Evolutionary conservation across 805 yeast genomes (phyloP).

Genomic region (Yarrowia sp.): DNA sequence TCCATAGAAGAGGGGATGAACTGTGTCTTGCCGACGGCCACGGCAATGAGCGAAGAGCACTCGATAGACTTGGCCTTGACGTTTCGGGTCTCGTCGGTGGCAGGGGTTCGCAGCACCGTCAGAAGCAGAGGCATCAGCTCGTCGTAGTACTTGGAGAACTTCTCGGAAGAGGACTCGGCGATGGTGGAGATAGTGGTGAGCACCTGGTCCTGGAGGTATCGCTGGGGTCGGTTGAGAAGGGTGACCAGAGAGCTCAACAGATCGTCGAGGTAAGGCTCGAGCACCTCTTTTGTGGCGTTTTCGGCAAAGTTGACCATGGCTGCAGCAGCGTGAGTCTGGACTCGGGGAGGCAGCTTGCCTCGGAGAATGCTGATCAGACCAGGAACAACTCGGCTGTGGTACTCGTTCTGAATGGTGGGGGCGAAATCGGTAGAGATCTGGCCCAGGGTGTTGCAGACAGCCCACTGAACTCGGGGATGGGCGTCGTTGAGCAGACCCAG

Average conservation of each 20-base stretch:
- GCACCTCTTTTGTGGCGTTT: slow-evolving; percentile 77
- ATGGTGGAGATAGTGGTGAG: slow-evolving; percentile 94
- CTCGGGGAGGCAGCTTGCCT: slow-evolving; percentile 69
- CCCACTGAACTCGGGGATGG: slow-evolving; percentile 94
- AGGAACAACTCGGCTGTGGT: slow-evolving; percentile 78
- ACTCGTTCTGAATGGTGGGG: slow-evolving; percentile 75
- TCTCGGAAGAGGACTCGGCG: slow-evolving; percentile 91
- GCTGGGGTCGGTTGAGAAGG: slow-evolving; percentile 77
- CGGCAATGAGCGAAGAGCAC: slow-evolving; percentile 89
- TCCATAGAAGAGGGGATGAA: slow-evolving; percentile 74
- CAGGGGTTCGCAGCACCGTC: slow-evolving; percentile 72
- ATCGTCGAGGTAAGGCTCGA: slow-evolving; percentile 90
- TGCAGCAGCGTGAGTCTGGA: slow-evolving; percentile 98
- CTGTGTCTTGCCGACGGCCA: slow-evolving; percentile 91
- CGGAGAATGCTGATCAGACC: slow-evolving; percentile 81
- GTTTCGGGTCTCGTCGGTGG: slow-evolving; percentile 72
- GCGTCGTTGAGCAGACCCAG: slow-evolving; percentile 80
- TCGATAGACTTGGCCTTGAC: slow-evolving; percentile 93
- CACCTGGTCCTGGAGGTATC: slow-evolving; percentile 96
- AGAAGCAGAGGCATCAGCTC: slow-evolving; percentile 87
- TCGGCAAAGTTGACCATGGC: slow-evolving; percentile 95
- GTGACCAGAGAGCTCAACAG: slow-evolving; percentile 70
- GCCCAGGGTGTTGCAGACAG: slow-evolving; percentile 94
- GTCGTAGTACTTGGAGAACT: slow-evolving; percentile 87
- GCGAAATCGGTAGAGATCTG: slow-evolving; percentile 97